A percentile compares a stretch with the other conserved stretches of the same genome.
phyloP scores from a whole-genome alignment of 2,329 filamentous ascomycete genomes.

The Colletotrichum coccodes region DNA sequence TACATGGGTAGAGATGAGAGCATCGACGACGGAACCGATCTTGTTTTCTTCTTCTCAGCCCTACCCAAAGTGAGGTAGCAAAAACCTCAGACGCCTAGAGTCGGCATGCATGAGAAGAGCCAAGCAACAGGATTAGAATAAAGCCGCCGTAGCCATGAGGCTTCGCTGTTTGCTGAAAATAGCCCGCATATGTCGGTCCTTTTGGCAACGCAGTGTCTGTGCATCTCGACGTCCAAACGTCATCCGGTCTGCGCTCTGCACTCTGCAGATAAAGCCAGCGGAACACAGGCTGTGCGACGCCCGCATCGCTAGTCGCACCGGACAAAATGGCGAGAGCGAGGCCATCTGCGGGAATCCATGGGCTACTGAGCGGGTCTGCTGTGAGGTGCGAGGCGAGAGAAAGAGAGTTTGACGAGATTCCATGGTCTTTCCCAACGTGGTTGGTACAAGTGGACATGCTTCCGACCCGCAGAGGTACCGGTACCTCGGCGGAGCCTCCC shows the following conservation, averaged over 20 bases:
- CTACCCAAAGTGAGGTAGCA: background rate
- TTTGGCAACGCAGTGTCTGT: background rate
- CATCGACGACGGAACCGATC: background rate
- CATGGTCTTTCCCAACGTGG: slow-evolving; percentile 8
- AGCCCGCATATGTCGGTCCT: slow-evolving; percentile 3
- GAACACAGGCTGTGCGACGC: slow-evolving; percentile 13
- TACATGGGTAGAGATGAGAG: background rate
- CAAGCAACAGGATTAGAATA: background rate
- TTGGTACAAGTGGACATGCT: background rate
- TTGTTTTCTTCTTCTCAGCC: slow-evolving; percentile 28
- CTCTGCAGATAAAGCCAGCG: background rate
- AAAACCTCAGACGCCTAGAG: background rate
- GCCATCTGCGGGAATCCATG: background rate
- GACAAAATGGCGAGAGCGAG: background rate
- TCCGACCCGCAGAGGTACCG: slow-evolving; percentile 11
- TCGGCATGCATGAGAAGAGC: background rate
- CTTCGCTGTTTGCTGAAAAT: slow-evolving; percentile 15
- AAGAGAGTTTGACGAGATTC: slow-evolving; percentile 14
- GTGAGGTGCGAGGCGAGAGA: background rate
- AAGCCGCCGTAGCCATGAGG: background rate
- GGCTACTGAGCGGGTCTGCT: slow-evolving; percentile 4
- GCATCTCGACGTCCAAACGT: background rate
- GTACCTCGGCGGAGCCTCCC: slow-evolving; percentile 24
- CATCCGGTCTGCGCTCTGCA: background rate
- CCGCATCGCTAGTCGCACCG: background rate